phyloP scores from a whole-genome alignment of 345 rosid species.

The Laguncularia racemosa region DNA sequence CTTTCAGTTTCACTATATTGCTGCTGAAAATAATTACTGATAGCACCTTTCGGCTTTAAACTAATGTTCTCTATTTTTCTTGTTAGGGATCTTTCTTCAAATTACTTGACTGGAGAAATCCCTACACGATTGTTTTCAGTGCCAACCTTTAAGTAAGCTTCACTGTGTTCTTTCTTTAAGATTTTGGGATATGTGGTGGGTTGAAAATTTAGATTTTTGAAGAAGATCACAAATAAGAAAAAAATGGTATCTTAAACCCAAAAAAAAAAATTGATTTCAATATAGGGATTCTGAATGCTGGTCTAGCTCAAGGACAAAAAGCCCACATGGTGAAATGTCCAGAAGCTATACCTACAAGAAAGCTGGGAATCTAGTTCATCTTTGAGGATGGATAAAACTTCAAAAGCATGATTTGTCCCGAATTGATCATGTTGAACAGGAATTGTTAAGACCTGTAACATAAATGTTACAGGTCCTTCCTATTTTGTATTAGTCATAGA shows the following conservation, averaged over 20 bases:
- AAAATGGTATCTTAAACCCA: neutral
- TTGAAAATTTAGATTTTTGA: neutral
- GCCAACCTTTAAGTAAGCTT: slow-evolving; percentile 61
- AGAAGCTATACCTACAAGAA: too few species aligned
- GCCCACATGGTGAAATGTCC: too few species aligned
- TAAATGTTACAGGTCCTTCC: too few species aligned
- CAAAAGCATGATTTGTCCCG: too few species aligned
- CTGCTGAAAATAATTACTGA: neutral
- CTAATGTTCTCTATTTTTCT: slow-evolving; percentile 5
- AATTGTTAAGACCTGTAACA: too few species aligned
- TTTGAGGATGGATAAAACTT: too few species aligned
- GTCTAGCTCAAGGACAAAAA: too few species aligned
- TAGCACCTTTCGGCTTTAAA: neutral
- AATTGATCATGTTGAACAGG: too few species aligned
- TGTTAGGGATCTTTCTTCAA: slow-evolving; percentile 77
- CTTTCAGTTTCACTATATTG: neutral
- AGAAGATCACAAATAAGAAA: neutral
- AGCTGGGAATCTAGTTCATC: too few species aligned
- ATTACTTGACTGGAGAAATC: slow-evolving; percentile 55
- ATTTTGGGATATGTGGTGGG: neutral
- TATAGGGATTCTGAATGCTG: too few species aligned
- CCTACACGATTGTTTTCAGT: slow-evolving; percentile 51
- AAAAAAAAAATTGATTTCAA: too few species aligned
- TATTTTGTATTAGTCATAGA: too few species aligned
- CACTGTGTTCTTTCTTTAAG: neutral